A percentile compares a stretch with the other conserved stretches of the same genome.
phyloP scores from a whole-genome alignment of 176 grass and related monocot species.

The Hordeum marinum region DNA sequence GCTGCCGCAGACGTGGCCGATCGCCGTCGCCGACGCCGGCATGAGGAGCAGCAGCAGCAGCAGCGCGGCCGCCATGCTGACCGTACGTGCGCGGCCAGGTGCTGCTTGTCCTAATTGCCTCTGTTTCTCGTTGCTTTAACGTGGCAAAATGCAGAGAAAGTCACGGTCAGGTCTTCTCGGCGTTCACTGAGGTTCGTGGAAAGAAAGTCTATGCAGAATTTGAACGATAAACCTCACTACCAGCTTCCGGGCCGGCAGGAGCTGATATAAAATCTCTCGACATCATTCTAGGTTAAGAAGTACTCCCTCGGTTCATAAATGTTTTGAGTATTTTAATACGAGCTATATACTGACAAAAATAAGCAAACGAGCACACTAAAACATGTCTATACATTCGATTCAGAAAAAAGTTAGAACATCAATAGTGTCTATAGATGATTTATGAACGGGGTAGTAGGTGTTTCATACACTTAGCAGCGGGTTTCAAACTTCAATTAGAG shows the following conservation, averaged over 20 bases:
- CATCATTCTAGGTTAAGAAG: too few relatives aligned
- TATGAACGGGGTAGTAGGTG: too few relatives aligned
- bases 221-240: not conserved
- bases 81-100: too few relatives aligned
- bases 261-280: not conserved
- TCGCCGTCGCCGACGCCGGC: not conserved
- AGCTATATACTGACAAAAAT: too few relatives aligned
- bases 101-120: not conserved
- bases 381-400: too few relatives aligned
- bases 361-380: too few relatives aligned
- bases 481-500: too few relatives aligned
- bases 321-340: too few relatives aligned
- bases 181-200: not conserved
- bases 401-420: too few relatives aligned
- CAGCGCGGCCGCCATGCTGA: not conserved
- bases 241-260: not conserved
- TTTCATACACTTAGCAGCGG: too few relatives aligned
- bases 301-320: too few relatives aligned
- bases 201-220: not conserved
- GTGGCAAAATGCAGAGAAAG: not conserved
- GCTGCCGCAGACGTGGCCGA: slow-evolving; percentile 13
- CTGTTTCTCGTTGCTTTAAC: not conserved
- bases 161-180: not conserved
- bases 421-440: too few relatives aligned
- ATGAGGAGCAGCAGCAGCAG: not conserved